Evolutionary conservation across 495 filamentous ascomycete species (phyloP), one percentile per base, ranked within the genome.

Genomic region (Glonium stellatum): DNA sequence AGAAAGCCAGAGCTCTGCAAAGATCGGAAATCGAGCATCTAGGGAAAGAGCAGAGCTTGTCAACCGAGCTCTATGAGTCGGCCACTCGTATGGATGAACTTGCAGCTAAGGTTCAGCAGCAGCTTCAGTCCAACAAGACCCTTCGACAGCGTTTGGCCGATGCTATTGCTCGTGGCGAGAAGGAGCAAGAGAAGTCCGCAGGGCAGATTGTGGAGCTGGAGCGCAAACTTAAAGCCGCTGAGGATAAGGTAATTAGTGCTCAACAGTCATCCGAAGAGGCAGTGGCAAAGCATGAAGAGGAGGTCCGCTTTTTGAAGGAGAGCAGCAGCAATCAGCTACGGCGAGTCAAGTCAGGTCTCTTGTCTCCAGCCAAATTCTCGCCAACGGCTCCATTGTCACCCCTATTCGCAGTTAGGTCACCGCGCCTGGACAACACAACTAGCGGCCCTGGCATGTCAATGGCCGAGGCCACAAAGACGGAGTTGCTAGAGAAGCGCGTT

Each of bases 241-340:
- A 98, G 72, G 93, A 98, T 60, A 82, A 83, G 59, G 80, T 97
- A 15, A 76, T 96, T 54, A 72, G 80, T 15, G 91, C 93, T 1
- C 93, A 97, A 72, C 87, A 90, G 49, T 76, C 86, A 37, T 90
- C 89, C 18, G 93, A 98, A 74, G 91, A 93, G 58, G 82, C 82
- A 35, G 84, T 97, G 67, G 66, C 80, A 50, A 82, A 81, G 52
- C 89, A 96, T 68, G 93, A 97, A 72, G 90, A 96, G 31, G 90
- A 97, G 70, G 78, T 95, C 36, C 76, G 80, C 8, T 72, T 77
- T 19, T 71, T 98, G 46, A 83, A 86, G 61, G 90, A 95, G 52
- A 87, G 79, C 61, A 88, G 95, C 68, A 88, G 79, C 71, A 76
- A 77, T 3, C 88, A 95, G 69, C 81, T 97, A 22, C 83, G 83